Conservation (phyloP, 1,139 yeast genomes). For the Sugiyamaella xylanicola region DNA sequence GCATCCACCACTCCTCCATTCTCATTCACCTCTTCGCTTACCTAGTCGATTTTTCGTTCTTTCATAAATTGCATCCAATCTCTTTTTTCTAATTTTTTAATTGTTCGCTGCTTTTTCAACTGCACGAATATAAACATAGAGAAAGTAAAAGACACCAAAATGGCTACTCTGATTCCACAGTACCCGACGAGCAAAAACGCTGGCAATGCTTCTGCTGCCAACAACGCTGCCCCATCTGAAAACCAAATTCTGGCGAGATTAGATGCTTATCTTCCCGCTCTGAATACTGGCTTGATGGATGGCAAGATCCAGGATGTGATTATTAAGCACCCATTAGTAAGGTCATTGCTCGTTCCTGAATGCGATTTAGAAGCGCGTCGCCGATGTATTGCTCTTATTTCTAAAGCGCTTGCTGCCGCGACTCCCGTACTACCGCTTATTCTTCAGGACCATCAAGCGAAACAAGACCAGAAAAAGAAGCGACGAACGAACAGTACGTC, state of each 20-base stretch:
- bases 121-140: too few relatives aligned
- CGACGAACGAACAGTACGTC: not conserved
- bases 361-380: constrained; percentile 40
- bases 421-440: constrained; percentile 38
- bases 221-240: constrained; percentile 2
- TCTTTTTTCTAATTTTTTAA: too few relatives aligned
- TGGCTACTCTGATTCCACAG: not conserved
- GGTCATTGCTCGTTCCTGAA: constrained; percentile 40
- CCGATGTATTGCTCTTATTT: constrained; percentile 35
- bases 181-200: not conserved
- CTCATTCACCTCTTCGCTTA: too few relatives aligned
- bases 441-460: constrained; percentile 31
- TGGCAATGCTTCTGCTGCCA: not conserved
- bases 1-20: too few relatives aligned
- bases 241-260: constrained; percentile 32
- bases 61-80: too few relatives aligned
- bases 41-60: too few relatives aligned
- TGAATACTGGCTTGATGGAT: constrained; percentile 39
- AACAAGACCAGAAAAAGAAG: constrained; percentile 18
- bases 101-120: too few relatives aligned
- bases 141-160: too few relatives aligned
- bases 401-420: constrained; percentile 37
- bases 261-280: constrained; percentile 37
- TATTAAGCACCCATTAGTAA: constrained; percentile 37
- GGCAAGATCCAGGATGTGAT: constrained; percentile 39